These are phyloP conservation scores for Galerina sulciceps DNA, from an alignment of 768 basidiomycete species.

Conservation along the genomic window DNA sequence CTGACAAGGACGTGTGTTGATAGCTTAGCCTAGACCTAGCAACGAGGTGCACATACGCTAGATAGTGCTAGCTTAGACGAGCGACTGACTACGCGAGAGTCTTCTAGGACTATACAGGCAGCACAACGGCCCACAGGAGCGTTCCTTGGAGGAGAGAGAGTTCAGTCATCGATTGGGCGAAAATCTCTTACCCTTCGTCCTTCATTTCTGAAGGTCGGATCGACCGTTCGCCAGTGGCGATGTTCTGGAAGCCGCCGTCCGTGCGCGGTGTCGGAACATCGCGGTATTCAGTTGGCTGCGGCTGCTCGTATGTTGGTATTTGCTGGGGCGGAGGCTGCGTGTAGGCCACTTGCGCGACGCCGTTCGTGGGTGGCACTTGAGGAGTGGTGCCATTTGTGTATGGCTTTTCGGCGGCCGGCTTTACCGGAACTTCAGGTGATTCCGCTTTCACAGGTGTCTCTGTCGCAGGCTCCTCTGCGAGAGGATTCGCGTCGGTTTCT, in stretches of 20 bases:
- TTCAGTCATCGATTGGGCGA: slow-evolving; percentile 29
- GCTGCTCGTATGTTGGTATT: slow-evolving; percentile 81
- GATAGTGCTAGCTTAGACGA: slow-evolving; percentile 77
- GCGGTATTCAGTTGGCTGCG: slow-evolving; percentile 55
- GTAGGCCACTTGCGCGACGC: slow-evolving; percentile 34
- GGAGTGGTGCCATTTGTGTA: slow-evolving; percentile 19
- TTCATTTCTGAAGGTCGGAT: slow-evolving; percentile 91
- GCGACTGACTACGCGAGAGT: slow-evolving; percentile 65
- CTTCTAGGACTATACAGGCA: slow-evolving; percentile 40
- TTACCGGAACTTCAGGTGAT: slow-evolving; percentile 14
- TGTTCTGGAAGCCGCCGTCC: slow-evolving; percentile 47
- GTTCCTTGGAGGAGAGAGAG: slow-evolving; percentile 22
- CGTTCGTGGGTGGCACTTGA: slow-evolving; percentile 26
- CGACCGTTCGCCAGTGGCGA: slow-evolving; percentile 59
- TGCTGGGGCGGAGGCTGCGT: slow-evolving; percentile 58
- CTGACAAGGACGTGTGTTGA: slow-evolving; percentile 44
- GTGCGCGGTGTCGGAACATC: slow-evolving; percentile 36
- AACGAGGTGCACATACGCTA: slow-evolving; percentile 64
- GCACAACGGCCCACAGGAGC: slow-evolving; percentile 31
- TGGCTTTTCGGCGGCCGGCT: slow-evolving; percentile 19
- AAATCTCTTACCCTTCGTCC: slow-evolving; percentile 92
- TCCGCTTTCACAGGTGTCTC: slow-evolving; percentile 21
- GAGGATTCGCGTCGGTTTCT: slow-evolving; percentile 19
- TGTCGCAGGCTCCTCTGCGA: slow-evolving; percentile 15
- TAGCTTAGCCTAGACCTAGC: slow-evolving; percentile 83